A percentile compares a stretch with the other conserved stretches of the same genome.
Conservation (phyloP, 2,329 filamentous ascomycete species). For the Aspergillus thermomutatus region DNA sequence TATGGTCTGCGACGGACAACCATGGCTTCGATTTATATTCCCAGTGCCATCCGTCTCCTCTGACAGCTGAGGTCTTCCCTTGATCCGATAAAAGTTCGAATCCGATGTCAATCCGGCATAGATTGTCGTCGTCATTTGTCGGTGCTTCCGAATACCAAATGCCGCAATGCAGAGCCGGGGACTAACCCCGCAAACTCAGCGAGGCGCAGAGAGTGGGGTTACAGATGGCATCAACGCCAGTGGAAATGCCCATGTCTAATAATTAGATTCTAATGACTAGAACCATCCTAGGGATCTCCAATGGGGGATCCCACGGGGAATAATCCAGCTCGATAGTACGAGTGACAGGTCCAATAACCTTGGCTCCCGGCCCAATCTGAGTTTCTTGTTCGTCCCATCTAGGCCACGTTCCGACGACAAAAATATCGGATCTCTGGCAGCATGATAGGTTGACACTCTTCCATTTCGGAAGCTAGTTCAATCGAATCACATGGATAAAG, state of each 20-base stretch:
- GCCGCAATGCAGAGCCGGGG: too few species aligned
- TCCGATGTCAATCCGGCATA: not conserved
- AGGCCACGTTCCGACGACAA: not conserved
- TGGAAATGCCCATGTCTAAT: too few species aligned
- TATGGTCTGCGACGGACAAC: not conserved
- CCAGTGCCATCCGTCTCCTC: not conserved
- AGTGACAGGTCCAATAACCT: not conserved
- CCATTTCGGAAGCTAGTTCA: not conserved
- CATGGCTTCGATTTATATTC: not conserved
- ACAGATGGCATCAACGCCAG: too few species aligned
- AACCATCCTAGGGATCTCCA: too few species aligned
- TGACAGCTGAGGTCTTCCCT: not conserved
- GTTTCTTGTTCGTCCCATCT: not conserved
- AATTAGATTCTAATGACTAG: too few species aligned
- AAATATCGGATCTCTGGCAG: not conserved
- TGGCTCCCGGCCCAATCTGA: not conserved
- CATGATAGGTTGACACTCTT: not conserved
- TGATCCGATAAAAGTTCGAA: not conserved
- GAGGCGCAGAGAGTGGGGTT: not conserved
- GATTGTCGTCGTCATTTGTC: not conserved
- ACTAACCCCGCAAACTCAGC: not conserved
- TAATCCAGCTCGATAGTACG: too few species aligned
- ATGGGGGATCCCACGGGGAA: too few species aligned
- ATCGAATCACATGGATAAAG: not conserved
- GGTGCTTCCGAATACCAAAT: not conserved